Evolutionary conservation across 2,329 filamentous ascomycete species (phyloP), one percentile per base, ranked within the genome.

Genomic region (Apiospora rasikravindrae): DNA sequence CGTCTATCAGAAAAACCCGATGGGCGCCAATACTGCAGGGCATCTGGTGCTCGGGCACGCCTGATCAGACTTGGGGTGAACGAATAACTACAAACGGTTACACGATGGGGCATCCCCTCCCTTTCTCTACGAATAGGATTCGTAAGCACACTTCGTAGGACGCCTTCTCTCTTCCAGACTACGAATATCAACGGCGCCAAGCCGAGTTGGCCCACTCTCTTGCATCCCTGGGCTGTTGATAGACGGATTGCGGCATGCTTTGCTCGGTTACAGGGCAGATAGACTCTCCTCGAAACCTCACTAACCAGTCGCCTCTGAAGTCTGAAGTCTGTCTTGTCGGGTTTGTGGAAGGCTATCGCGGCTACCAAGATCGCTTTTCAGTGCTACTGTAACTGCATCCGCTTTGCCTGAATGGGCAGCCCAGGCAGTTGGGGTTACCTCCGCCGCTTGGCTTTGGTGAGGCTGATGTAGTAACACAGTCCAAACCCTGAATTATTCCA

Each of bases 21-120:
- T 19, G 26, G 14, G 45, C 4, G 14, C 37, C 13, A 64, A 8
- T 37, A 22, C 29, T 61, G 29, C 53, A 37, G 37, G 37, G 53
- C 53, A 64, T 37, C 16, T 64, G 19, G 53, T 64, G 29, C 29
- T 64, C 53, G 53, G 29, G 53, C n/a, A 51, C 53, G 53, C 53
- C 22, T 64, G 53, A 37, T 29, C 53, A 64, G 19, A 37, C 29
- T 64, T 64, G 53, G 29, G 29, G 29, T n/a, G 29, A 40, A 37
- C 19, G 8, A 24, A 26, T 14, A 51, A 26, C 49, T 51, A 11
- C 49, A 26, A n/a, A 49, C 45, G 45, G 22, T 19, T 49, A 49
- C 45, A 19, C 26, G 33, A 29, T 22, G 51, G 51, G 26, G 26
- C 51, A 26, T 33, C 45, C 45, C 45, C 45, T 47, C 45, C 45